Conservation (phyloP, 148 eudicot species). For the Rhododendron molle region DNA sequence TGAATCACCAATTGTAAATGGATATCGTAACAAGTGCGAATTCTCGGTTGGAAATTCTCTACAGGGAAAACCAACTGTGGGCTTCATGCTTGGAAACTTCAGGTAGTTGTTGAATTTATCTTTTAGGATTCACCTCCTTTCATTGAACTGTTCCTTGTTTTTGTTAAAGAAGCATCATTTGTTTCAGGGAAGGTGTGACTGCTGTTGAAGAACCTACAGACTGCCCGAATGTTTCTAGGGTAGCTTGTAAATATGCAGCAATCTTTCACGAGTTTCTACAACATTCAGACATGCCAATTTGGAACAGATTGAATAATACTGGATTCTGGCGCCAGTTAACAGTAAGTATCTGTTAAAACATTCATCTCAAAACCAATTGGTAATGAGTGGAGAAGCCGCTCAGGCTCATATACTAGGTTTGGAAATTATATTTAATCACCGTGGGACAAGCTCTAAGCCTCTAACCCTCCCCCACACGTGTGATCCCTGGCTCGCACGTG, state of each 20-base stretch:
- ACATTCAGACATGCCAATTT: constrained; percentile 65
- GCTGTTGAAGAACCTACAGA: constrained; percentile 88
- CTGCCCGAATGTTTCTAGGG: constrained; percentile 80
- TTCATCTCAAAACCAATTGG: background rate
- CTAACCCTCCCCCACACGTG: too few species aligned
- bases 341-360: constrained; percentile 32
- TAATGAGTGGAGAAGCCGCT: background rate
- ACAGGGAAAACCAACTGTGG: constrained; percentile 77
- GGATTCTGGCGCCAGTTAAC: constrained; percentile 99
- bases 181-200: constrained; percentile 87
- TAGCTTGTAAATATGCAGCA: constrained; percentile 68
- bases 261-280: constrained; percentile 82
- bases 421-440: too few species aligned
- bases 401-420: background rate
- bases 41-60: constrained; percentile 85
- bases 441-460: too few species aligned
- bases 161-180: constrained; percentile 5
- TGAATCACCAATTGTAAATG: constrained; percentile 77
- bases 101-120: constrained; percentile 37
- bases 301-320: constrained; percentile 84
- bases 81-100: constrained; percentile 94
- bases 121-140: background rate
- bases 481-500: background rate
- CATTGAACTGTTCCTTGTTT: background rate
- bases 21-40: constrained; percentile 97